Conservation (phyloP, 768 basidiomycete species). For the Amanita pallidorosea region DNA sequence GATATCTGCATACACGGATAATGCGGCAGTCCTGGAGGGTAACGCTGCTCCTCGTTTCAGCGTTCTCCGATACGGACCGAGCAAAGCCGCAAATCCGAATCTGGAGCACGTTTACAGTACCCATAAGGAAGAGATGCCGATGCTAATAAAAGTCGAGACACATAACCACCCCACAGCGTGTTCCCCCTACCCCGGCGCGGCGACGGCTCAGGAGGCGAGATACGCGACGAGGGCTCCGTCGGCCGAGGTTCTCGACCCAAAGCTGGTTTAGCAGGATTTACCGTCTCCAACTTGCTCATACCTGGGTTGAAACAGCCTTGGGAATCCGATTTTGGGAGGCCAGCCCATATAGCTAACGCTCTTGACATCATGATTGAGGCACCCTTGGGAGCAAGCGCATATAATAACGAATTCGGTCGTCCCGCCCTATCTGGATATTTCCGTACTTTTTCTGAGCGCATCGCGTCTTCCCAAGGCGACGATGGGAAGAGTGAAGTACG, state of each 20-base stretch:
- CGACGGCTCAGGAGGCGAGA: constrained; percentile 99
- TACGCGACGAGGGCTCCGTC: constrained; percentile 94
- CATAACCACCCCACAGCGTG: constrained; percentile 99
- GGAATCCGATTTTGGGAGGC: constrained; percentile 91
- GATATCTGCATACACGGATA: constrained; percentile 95
- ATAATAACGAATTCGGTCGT: constrained; percentile 97
- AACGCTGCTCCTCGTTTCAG: constrained; percentile 67
- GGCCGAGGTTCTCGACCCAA: constrained; percentile 95
- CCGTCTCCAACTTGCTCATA: constrained; percentile 87
- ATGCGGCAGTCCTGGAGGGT: constrained; percentile 90
- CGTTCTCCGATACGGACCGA: constrained; percentile 21
- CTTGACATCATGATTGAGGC: constrained; percentile 97
- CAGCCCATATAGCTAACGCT: constrained; percentile 84
- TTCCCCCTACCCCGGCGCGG: constrained; percentile 97
- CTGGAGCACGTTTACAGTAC: constrained; percentile 40
- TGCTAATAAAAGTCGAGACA: constrained; percentile 96
- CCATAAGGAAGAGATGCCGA: constrained; percentile 63
- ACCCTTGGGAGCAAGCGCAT: constrained; percentile 88
- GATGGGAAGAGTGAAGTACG: constrained; percentile 48
- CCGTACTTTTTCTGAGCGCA: constrained; percentile 82
- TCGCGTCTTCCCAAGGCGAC: constrained; percentile 42
- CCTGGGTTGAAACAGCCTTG: constrained; percentile 89
- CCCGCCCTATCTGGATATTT: constrained; percentile 91
- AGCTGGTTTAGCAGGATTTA: constrained; percentile 88
- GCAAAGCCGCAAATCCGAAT: constrained; percentile 12